phyloP scores from a whole-genome alignment of 1,284 basidiomycete species.

The Cutaneotrichosporon sp. region DNA sequence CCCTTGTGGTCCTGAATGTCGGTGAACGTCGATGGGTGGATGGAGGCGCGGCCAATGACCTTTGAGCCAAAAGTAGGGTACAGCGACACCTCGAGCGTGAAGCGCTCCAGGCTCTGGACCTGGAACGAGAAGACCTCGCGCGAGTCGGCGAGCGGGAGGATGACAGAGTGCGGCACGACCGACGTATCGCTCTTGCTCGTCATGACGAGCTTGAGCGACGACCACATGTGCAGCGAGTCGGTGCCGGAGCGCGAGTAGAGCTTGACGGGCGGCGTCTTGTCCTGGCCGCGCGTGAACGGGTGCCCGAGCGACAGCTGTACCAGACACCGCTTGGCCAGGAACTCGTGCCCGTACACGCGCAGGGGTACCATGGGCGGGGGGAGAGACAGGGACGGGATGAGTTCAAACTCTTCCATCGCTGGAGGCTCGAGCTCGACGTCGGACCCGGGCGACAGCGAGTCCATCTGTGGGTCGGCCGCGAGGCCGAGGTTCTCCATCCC shows the following conservation, averaged over 20 bases:
- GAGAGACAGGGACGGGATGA: slow-evolving; percentile 87
- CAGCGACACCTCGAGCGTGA: slow-evolving; percentile 87
- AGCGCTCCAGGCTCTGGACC: slow-evolving; percentile 63
- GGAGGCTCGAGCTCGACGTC: slow-evolving; percentile 60
- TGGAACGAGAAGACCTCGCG: slow-evolving; percentile 87
- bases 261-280: slow-evolving; percentile 50
- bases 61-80: slow-evolving; percentile 99
- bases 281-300: slow-evolving; percentile 48
- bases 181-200: slow-evolving; percentile 70
- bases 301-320: slow-evolving; percentile 85
- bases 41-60: slow-evolving; percentile 88
- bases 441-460: slow-evolving; percentile 47
- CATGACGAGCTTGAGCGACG: slow-evolving; percentile 92
- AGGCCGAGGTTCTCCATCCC: slow-evolving; percentile 44
- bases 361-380: slow-evolving; percentile 95
- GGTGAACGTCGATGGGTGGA: slow-evolving; percentile 69
- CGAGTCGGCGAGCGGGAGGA: slow-evolving; percentile 75
- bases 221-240: slow-evolving; percentile 48
- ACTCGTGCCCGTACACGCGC: slow-evolving; percentile 48
- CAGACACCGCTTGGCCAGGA: slow-evolving; percentile 76
- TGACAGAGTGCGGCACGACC: slow-evolving; percentile 79
- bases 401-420: slow-evolving; percentile 57
- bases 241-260: slow-evolving; percentile 50
- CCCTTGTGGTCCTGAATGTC: slow-evolving; percentile 54
- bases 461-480: slow-evolving; percentile 44